Conservation (phyloP, 176 grass and related monocot genomes). For the Microstegium vimineum region DNA sequence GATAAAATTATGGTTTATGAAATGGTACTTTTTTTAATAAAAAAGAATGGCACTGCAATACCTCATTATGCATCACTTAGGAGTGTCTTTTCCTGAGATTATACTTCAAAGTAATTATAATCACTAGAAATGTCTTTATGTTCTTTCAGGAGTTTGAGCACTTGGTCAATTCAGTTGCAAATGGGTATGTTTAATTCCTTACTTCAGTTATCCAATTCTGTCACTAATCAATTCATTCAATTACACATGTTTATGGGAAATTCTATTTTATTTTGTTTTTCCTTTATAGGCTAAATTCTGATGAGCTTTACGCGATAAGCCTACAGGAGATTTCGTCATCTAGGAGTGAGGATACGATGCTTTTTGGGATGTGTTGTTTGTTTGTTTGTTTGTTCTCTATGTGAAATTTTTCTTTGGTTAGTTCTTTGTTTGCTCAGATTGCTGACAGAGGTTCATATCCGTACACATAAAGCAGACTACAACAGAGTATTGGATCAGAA, state of each 20-base stretch:
- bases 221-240: not conserved
- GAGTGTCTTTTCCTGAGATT: not conserved
- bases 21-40: too few species aligned
- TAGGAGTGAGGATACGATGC: conserved; percentile 20
- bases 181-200: conserved; percentile 2
- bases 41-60: not conserved
- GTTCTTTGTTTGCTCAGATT: conserved; percentile 35
- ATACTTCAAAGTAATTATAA: not conserved
- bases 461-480: not conserved
- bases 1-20: not conserved
- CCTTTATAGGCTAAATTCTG: not conserved
- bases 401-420: not conserved
- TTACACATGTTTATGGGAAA: not conserved
- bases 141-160: conserved; percentile 29
- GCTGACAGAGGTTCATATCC: conserved; percentile 28
- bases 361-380: conserved; percentile 9
- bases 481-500: not conserved
- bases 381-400: not conserved
- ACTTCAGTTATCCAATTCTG: not conserved
- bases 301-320: not conserved
- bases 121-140: not conserved
- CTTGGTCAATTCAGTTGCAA: conserved; percentile 21
- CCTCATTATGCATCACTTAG: not conserved
- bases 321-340: not conserved
- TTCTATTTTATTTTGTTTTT: not conserved